Evolutionary conservation across 2,329 filamentous ascomycete species (phyloP), one percentile per base, ranked within the genome.

Genomic region (Helminthosporium solani): DNA sequence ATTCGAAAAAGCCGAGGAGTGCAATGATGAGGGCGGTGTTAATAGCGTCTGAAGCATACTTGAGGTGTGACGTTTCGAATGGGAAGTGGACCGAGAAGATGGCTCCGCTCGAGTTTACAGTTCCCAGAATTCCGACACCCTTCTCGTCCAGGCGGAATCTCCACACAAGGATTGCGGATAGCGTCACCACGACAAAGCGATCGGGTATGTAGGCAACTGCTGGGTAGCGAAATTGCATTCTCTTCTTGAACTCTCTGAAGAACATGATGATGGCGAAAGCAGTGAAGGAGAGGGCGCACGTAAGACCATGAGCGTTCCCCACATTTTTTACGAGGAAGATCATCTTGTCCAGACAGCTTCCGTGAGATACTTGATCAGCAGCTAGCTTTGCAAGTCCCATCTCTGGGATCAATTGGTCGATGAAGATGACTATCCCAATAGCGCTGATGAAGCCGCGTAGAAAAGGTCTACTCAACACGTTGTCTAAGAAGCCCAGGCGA

Each of bases 1-100:
- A 96, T 70, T 99, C 94, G 61, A 99, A 99, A 72, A 99, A 99
- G n/a, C 94, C 94, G 0, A 99, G 83, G 19, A 99, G 78, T 0
- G 91, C 90, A 54, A 99, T 96, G 43, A 97, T 78, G 63, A 99
- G 96, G 0, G 90, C 87, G 0, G 94, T 97, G 41, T 88, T 86
- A 79, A 97, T 87, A 30, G 90, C 87, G 52, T 90, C 87, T 18
- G 87, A 85, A 43, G 95, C 88, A 64, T 96, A 87, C 19, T 82
- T 79, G 77, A 97, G 84, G 57, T 95, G 83, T 4, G 82, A 78
- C 2, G 82, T 73, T 53, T 85, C 82, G 61, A 96, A 94, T 0
- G 94, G 92, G 79, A 91, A 96, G 50, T 87, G 84, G 57, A 96
- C 90, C 2, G 83, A 78, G 63, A 97, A 95, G 2, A 83, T 78